Evolutionary conservation across 1,284 basidiomycete species (phyloP), one percentile per base, ranked within the genome.

Genomic region (Ceratobasidium theobromae): DNA sequence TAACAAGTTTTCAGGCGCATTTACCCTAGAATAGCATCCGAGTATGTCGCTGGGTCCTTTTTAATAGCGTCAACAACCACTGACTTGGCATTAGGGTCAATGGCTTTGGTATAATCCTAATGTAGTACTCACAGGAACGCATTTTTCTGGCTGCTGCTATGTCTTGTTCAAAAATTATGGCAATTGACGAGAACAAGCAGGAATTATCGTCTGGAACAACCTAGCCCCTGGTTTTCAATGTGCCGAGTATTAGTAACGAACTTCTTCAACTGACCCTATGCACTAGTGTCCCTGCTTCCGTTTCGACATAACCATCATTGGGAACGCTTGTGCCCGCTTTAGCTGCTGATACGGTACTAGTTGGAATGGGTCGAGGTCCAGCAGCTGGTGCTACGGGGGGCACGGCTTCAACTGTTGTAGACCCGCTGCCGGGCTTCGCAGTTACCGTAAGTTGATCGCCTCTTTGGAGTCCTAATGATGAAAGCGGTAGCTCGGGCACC

Each of bases 131-230:
- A 65, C 58, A 91, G 89, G 82, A 79, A 49, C 91, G 81, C 72
- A 93, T 83, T 67, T 79, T 76, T 40, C 78, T 78, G 5, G 88
- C 86, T 62, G 88, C 87, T 21, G 79, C 74, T 14, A 89, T 87
- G 55, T 85, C 85, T 71, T 94, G 92, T 74, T 89, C 86, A 72
- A 97, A 93, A 3, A 95, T 80, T 45, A 96, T 79, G 3, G 89
- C 91, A 35, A 93, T 79, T 1, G 93, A 87, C 3, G 88, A 89
- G 78, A 97, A 98, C 38, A 98, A 79, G 76, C 95, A 98, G 2
- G 92, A 91, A 72, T 96, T 97, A 76, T 95, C 93, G 73, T 96
- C 93, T 12, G 93, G 93, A 8, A 95, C 91, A 64, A 93, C 81
- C 84, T 93, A 69, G n/a, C 75, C 70, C 48, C 16, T 18, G 8